Evolutionary conservation across 2,329 filamentous ascomycete species (phyloP).

Genomic region (Sporothrix protearum): DNA sequence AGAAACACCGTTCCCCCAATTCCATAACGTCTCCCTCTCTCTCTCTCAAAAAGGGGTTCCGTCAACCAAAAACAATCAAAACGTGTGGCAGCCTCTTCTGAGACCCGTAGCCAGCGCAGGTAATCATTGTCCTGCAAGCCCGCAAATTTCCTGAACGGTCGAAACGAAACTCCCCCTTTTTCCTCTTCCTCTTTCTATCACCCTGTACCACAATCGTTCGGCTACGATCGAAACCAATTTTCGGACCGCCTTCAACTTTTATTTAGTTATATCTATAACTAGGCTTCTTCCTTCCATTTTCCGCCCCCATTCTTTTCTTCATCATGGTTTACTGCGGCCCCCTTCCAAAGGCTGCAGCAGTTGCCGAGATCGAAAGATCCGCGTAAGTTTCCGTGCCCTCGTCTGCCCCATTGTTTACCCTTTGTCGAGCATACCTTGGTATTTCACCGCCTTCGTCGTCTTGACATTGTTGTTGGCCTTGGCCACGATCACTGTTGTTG

Average conservation of each 20-base stretch:
- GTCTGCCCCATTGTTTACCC: neutral
- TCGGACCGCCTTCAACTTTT: neutral
- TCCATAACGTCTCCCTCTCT: neutral
- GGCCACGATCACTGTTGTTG: neutral
- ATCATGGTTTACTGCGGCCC: slow-evolving; percentile 57
- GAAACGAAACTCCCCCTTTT: slow-evolving; percentile 13
- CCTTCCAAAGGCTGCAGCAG: slow-evolving; percentile 55
- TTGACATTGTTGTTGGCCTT: neutral
- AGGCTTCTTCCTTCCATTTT: neutral
- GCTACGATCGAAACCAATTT: neutral
- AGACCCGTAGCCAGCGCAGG: slow-evolving; percentile 16
- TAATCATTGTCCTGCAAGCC: neutral
- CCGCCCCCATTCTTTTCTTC: neutral
- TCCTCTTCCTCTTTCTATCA: neutral
- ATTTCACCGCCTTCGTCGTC: neutral
- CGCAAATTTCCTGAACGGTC: slow-evolving; percentile 20
- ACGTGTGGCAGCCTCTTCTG: neutral
- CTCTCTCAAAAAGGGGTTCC: neutral
- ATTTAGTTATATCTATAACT: slow-evolving; percentile 3
- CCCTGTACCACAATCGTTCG: neutral
- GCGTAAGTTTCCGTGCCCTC: slow-evolving; percentile 41
- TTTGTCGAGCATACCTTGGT: neutral
- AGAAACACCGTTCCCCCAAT: neutral
- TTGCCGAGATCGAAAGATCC: slow-evolving; percentile 55
- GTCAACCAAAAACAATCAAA: neutral